Conservation (phyloP, 1,284 basidiomycete species). For the Rhodotorula sp. region DNA sequence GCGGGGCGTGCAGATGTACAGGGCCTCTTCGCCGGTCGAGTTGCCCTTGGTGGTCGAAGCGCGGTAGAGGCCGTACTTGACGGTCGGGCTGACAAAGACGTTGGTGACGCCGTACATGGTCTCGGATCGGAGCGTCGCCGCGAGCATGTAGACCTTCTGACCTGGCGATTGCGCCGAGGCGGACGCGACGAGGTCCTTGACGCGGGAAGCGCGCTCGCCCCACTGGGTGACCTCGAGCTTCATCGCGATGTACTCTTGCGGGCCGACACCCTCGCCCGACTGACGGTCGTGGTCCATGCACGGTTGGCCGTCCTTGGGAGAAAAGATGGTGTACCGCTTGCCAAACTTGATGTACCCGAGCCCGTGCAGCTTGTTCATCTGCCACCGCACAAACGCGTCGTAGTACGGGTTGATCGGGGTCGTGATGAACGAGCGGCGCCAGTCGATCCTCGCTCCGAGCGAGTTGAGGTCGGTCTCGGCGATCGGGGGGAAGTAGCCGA, state of each 20-base stretch:
- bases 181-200: slow-evolving; percentile 57
- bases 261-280: slow-evolving; percentile 91
- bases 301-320: slow-evolving; percentile 98
- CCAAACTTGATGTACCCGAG: slow-evolving; percentile 95
- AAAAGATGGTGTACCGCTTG: slow-evolving; percentile 97
- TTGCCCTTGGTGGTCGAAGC: slow-evolving; percentile 46
- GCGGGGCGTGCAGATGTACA: slow-evolving; percentile 85
- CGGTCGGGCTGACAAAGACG: slow-evolving; percentile 86
- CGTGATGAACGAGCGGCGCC: slow-evolving; percentile 93
- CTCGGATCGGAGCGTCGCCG: slow-evolving; percentile 94
- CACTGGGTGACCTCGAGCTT: slow-evolving; percentile 93
- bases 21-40: slow-evolving; percentile 67
- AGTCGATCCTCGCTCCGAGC: slow-evolving; percentile 93
- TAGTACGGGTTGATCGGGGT: slow-evolving; percentile 97
- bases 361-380: slow-evolving; percentile 87
- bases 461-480: slow-evolving; percentile 80
- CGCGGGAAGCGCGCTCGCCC: slow-evolving; percentile 58
- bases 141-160: slow-evolving; percentile 85
- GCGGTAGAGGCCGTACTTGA: slow-evolving; percentile 92
- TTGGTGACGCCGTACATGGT: slow-evolving; percentile 99
- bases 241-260: slow-evolving; percentile 93
- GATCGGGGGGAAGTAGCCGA: slow-evolving; percentile 94
- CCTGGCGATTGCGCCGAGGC: slow-evolving; percentile 55
- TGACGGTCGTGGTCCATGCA: slow-evolving; percentile 99
- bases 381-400: slow-evolving; percentile 97